Evolutionary conservation across 352 stramenopile species (phyloP).

Genomic region (Pythium coloratum): DNA sequence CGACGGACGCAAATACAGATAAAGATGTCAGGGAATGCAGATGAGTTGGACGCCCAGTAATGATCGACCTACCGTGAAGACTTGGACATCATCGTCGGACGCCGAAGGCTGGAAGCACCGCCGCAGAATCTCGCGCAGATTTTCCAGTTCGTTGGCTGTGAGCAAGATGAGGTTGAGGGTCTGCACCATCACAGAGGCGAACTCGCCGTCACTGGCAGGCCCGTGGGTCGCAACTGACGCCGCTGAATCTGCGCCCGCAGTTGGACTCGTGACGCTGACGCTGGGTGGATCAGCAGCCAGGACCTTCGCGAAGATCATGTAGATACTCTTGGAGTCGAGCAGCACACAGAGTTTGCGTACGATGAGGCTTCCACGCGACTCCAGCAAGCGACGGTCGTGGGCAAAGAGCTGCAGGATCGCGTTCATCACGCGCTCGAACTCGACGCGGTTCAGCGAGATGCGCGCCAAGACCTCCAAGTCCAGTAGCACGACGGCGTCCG

Average conservation of each 20-base stretch:
- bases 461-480: conserved; percentile 96
- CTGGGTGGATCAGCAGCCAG: conserved; percentile 64
- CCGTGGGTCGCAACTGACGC: conserved; percentile 29
- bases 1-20: background rate
- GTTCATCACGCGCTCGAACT: conserved; percentile 94
- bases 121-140: conserved; percentile 75
- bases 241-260: conserved; percentile 9
- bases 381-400: conserved; percentile 78
- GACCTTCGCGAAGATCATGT: conserved; percentile 96
- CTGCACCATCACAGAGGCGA: conserved; percentile 99
- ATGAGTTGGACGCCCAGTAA: background rate
- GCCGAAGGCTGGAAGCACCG: conserved; percentile 73
- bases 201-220: conserved; percentile 82
- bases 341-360: conserved; percentile 98
- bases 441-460: conserved; percentile 91
- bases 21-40: background rate
- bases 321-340: conserved; percentile 97
- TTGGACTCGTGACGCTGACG: background rate
- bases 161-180: conserved; percentile 99
- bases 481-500: conserved; percentile 96
- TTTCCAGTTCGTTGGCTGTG: conserved; percentile 96
- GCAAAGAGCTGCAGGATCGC: conserved; percentile 95
- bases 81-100: conserved; percentile 72
- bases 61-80: conserved; percentile 64
- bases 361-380: conserved; percentile 97